phyloP scores from a whole-genome alignment of 1,284 basidiomycete genomes.

The Cryptococcus sp. region DNA sequence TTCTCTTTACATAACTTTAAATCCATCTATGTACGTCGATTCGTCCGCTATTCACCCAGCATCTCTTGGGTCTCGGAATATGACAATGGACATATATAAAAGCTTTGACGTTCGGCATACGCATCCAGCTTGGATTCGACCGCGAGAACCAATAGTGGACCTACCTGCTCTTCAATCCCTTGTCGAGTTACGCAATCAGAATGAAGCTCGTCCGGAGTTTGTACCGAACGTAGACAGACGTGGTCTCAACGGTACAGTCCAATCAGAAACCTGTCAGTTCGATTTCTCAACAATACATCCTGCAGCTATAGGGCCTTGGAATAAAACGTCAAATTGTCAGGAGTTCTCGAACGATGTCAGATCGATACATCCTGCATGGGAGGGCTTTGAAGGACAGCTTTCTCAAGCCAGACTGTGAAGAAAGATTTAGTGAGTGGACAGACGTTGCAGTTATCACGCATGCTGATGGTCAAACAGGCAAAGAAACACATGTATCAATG shows the following conservation, averaged over 20 bases:
- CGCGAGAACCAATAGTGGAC: not conserved
- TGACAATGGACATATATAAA: not conserved
- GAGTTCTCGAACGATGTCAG: conserved; percentile 15
- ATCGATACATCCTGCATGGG: conserved; percentile 25
- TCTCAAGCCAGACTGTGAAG: too few species aligned
- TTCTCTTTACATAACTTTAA: conserved; percentile 4
- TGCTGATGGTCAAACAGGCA: not conserved
- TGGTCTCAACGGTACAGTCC: not conserved
- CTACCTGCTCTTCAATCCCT: not conserved
- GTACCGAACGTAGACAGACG: not conserved
- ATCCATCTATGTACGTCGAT: conserved; percentile 4
- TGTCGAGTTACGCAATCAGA: not conserved
- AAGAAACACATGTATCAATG: not conserved
- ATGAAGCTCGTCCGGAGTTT: too few species aligned
- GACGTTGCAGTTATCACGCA: not conserved
- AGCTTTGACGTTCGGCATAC: not conserved
- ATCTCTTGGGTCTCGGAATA: not conserved
- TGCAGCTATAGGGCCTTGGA: not conserved
- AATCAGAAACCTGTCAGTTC: not conserved
- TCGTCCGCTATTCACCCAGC: not conserved
- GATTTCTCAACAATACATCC: not conserved
- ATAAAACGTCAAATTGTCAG: not conserved
- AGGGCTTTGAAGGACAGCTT: not conserved
- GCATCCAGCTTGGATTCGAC: not conserved
- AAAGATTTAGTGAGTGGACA: not conserved